phyloP scores from a whole-genome alignment of 768 basidiomycete genomes.

The Amanita rimosa region DNA sequence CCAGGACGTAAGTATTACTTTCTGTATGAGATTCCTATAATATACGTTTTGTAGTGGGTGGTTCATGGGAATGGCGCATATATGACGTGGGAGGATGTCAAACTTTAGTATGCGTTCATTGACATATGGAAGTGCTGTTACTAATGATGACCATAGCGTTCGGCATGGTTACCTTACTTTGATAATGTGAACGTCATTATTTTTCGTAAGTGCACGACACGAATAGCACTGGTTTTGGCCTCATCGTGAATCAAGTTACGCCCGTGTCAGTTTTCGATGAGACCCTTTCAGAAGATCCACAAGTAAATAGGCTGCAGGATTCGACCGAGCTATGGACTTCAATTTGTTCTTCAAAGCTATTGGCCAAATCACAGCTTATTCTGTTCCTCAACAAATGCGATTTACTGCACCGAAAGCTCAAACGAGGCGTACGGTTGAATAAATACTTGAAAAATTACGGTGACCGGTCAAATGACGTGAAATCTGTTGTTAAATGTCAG shows the following conservation, averaged over 20 bases:
- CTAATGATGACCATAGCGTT: slow-evolving; percentile 32
- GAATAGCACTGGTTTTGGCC: not conserved
- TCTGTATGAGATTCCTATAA: not conserved
- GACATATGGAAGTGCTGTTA: not conserved
- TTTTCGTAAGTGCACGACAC: slow-evolving; percentile 33
- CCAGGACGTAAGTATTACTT: slow-evolving; percentile 17
- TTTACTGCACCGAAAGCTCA: slow-evolving; percentile 52
- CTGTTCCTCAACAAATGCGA: slow-evolving; percentile 65
- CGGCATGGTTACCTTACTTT: slow-evolving; percentile 75
- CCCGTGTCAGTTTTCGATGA: slow-evolving; percentile 79
- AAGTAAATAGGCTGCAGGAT: slow-evolving; percentile 66
- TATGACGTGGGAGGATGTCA: slow-evolving; percentile 74
- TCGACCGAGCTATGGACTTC: slow-evolving; percentile 63
- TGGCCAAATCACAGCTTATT: slow-evolving; percentile 49
- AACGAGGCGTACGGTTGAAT: slow-evolving; percentile 43
- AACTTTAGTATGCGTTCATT: slow-evolving; percentile 36
- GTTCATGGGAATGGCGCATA: slow-evolving; percentile 52
- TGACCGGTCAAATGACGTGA: slow-evolving; percentile 56
- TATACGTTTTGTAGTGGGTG: slow-evolving; percentile 13
- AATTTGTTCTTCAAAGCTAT: slow-evolving; percentile 53
- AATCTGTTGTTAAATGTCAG: slow-evolving; percentile 50
- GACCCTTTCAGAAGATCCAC: slow-evolving; percentile 53
- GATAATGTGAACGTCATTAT: slow-evolving; percentile 72
- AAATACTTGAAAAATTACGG: slow-evolving; percentile 58
- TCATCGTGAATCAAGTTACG: slow-evolving; percentile 31